phyloP scores from a whole-genome alignment of 2,329 filamentous ascomycete genomes.

The Drechslerella coelobrocha region DNA sequence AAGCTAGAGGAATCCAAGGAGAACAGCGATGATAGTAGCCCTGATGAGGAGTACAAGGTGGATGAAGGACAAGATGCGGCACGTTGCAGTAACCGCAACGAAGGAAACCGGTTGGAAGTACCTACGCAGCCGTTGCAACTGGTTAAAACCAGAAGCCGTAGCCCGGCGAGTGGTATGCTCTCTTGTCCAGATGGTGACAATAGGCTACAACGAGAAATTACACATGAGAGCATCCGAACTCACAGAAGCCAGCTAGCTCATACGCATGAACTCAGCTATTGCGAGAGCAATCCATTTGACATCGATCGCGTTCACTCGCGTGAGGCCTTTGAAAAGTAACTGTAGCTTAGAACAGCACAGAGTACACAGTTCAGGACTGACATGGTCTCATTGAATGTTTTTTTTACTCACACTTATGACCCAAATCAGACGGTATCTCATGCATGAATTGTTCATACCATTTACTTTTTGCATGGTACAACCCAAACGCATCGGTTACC shows the following conservation, averaged over 20 bases:
- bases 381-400: neutral
- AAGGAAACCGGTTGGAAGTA: neutral
- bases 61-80: neutral
- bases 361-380: too few species aligned
- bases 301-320: slow-evolving; percentile 34
- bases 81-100: neutral
- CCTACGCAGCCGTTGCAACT: neutral
- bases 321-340: slow-evolving; percentile 23
- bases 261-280: slow-evolving; percentile 4
- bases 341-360: too few species aligned
- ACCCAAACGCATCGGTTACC: too few species aligned
- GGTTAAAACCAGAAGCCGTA: neutral
- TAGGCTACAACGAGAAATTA: slow-evolving; percentile 11
- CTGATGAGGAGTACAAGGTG: neutral
- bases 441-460: too few species aligned
- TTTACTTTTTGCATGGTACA: too few species aligned
- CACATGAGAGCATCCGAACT: slow-evolving; percentile 11
- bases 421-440: neutral
- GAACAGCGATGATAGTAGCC: neutral
- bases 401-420: too few species aligned
- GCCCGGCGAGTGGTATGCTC: neutral
- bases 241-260: neutral
- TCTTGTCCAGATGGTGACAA: neutral
- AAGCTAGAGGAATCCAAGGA: slow-evolving; percentile 56
- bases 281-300: slow-evolving; percentile 35